Evolutionary conservation across 176 grass and related monocot genomes (phyloP).

Genomic region (Paspalum notatum): DNA sequence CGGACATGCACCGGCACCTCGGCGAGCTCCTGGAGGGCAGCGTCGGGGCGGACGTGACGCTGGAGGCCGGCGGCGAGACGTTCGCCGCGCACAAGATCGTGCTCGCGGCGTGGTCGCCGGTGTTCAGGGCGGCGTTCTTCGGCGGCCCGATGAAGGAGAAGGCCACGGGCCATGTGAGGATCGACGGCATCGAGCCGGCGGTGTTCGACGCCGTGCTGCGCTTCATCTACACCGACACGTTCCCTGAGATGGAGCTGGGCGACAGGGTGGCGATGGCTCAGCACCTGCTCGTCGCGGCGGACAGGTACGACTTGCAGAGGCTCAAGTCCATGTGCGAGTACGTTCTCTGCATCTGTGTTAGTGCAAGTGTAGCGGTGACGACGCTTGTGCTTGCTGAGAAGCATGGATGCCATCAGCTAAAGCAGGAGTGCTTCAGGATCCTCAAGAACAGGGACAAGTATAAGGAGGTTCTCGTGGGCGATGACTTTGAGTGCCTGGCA

Average conservation of each 20-base stretch:
- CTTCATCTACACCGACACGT: slow-evolving; percentile 43
- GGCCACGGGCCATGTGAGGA: fast-evolving
- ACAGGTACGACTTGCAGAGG: slow-evolving; percentile 20
- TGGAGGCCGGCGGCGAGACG: too few species aligned
- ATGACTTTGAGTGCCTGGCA: background rate
- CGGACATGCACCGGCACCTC: background rate
- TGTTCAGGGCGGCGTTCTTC: background rate
- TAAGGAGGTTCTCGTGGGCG: background rate
- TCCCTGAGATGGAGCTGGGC: background rate
- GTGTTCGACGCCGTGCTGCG: slow-evolving; percentile 36
- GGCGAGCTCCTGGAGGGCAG: too few species aligned
- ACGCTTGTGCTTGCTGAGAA: background rate
- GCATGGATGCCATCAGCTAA: background rate
- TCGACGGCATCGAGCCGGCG: background rate
- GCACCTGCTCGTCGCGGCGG: slow-evolving; percentile 35
- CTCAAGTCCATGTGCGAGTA: slow-evolving; percentile 43
- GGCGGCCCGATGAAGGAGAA: background rate
- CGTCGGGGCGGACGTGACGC: too few species aligned
- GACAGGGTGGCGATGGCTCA: slow-evolving; percentile 25
- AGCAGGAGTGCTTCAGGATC: slow-evolving; percentile 29
- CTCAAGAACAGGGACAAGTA: background rate
- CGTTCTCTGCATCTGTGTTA: background rate
- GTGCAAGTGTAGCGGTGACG: background rate
- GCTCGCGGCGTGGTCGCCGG: slow-evolving; percentile 12
- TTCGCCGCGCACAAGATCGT: background rate